These are phyloP conservation scores for Candida buenavistaensis DNA, from an alignment of 1,139 yeast genomes.

Conservation along the genomic window DNA sequence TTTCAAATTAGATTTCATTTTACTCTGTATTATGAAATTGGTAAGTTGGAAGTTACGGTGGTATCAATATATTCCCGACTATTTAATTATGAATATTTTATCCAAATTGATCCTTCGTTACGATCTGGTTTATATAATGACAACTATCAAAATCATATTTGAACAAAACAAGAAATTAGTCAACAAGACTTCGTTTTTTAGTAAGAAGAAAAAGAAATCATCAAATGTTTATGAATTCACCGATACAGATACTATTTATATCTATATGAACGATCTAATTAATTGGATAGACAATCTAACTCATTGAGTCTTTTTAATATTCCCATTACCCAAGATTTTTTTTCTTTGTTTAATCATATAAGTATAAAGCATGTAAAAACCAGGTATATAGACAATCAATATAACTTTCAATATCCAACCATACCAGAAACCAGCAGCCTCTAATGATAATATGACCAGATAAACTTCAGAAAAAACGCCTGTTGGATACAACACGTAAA, in stretches of 20 bases:
- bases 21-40: conserved; percentile 34
- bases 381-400: conserved; percentile 76
- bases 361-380: conserved; percentile 78
- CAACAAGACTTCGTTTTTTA: conserved; percentile 12
- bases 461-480: conserved; percentile 86
- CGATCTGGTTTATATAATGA: conserved; percentile 33
- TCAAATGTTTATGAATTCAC: conserved; percentile 23
- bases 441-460: conserved; percentile 67
- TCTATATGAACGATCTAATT: conserved; percentile 31
- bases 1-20: conserved; percentile 35
- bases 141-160: conserved; percentile 34
- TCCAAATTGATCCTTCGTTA: conserved; percentile 30
- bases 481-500: conserved; percentile 80
- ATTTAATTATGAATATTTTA: conserved; percentile 30
- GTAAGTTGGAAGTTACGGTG: conserved; percentile 44
- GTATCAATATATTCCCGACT: conserved; percentile 40
- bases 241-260: conserved; percentile 35
- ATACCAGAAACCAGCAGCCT: conserved; percentile 58
- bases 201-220: conserved; percentile 14
- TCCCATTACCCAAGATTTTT: conserved; percentile 46
- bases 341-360: conserved; percentile 90
- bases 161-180: conserved; percentile 29
- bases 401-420: conserved; percentile 55
- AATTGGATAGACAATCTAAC: conserved; percentile 28
- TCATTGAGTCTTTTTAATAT: conserved; percentile 13